Conservation (phyloP, 1,139 yeast species). For the Protomyces arabidopsidicola region DNA sequence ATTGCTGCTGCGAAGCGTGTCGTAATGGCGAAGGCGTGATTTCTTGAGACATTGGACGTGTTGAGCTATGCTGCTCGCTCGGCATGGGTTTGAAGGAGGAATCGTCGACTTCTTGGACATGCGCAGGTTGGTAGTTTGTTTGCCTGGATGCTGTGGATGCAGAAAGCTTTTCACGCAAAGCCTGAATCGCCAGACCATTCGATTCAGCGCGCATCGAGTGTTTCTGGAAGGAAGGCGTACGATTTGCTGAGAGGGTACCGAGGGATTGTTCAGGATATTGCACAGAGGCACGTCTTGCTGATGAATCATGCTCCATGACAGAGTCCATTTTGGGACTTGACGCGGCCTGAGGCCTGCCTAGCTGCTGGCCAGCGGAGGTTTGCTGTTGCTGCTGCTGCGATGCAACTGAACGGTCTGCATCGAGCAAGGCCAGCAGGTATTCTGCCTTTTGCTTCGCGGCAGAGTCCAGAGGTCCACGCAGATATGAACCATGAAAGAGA, state of each 20-base stretch:
- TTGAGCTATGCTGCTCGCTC: background rate
- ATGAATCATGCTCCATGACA: background rate
- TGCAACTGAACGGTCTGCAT: background rate
- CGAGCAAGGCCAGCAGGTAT: background rate
- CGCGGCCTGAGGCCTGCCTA: constrained; percentile 9
- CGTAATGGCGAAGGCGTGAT: constrained; percentile 8
- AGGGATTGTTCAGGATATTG: background rate
- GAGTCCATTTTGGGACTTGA: constrained; percentile 14
- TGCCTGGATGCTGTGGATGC: background rate
- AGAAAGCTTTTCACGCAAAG: background rate
- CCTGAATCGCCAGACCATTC: background rate
- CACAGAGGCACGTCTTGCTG: background rate
- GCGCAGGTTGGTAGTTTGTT: background rate
- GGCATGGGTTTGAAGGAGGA: constrained; percentile 4
- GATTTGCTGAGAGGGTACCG: constrained; percentile 1
- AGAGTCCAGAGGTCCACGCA: background rate
- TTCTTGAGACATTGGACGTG: background rate
- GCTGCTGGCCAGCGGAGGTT: background rate
- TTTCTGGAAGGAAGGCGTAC: constrained; percentile 7
- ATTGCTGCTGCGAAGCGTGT: constrained; percentile 3
- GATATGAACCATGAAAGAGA: background rate
- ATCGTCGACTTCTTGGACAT: constrained; percentile 1
- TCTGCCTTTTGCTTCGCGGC: background rate
- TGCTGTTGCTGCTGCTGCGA: background rate
- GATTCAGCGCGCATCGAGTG: constrained; percentile 10